Evolutionary conservation across 2,329 filamentous ascomycete genomes (phyloP).

Genomic region (Hypoxylon sp.): DNA sequence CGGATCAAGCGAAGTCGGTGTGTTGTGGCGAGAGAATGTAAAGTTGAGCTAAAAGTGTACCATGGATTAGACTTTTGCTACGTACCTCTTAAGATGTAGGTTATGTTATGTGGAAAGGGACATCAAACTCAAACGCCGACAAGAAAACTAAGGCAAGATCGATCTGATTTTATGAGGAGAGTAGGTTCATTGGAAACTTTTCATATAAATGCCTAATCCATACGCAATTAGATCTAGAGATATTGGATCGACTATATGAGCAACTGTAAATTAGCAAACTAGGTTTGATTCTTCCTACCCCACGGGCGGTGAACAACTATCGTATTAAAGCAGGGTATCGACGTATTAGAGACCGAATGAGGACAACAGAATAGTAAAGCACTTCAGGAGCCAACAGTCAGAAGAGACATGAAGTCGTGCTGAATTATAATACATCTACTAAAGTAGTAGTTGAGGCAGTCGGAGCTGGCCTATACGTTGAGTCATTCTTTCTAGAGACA

Average conservation of each 20-base stretch:
- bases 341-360: neutral
- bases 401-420: constrained; percentile 29
- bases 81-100: neutral
- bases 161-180: neutral
- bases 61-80: neutral
- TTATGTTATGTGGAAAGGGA: neutral
- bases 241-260: neutral
- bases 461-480: constrained; percentile 22
- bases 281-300: neutral
- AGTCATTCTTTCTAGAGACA: constrained; percentile 22
- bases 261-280: neutral
- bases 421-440: constrained; percentile 42
- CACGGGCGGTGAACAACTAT: neutral
- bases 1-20: neutral
- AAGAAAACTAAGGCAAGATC: neutral
- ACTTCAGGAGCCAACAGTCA: constrained; percentile 2
- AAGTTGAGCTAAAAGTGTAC: neutral
- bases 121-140: neutral
- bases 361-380: neutral
- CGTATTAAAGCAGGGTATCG: constrained; percentile 8
- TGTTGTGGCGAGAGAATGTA: constrained; percentile 9
- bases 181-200: neutral
- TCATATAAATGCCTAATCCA: neutral
- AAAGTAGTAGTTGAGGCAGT: constrained; percentile 26
- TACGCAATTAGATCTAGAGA: neutral